Conservation (phyloP, 2,329 filamentous ascomycete genomes). For the Penicillium crustosum region DNA sequence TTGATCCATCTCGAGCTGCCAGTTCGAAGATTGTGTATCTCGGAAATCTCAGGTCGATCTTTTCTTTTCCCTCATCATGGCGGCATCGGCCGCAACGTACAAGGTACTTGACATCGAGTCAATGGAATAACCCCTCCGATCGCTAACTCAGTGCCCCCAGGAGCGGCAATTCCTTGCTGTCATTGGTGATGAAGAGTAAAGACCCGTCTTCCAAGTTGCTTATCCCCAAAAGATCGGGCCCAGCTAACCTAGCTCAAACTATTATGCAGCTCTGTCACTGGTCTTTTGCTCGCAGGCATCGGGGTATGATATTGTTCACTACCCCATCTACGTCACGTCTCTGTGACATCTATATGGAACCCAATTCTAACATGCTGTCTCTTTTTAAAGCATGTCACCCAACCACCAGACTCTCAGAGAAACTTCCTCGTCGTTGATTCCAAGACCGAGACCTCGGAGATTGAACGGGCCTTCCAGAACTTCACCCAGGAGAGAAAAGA, state of each 20-base stretch:
- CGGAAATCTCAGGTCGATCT: neutral
- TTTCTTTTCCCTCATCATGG: constrained; percentile 49
- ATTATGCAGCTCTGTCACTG: constrained; percentile 80
- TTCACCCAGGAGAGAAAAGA: constrained; percentile 92
- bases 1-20: constrained; percentile 1
- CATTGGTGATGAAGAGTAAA: constrained; percentile 84
- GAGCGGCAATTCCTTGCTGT: constrained; percentile 96
- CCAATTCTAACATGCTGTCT: constrained; percentile 4
- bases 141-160: constrained; percentile 40
- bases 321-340: neutral
- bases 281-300: constrained; percentile 89
- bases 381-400: constrained; percentile 74
- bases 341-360: neutral
- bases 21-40: neutral
- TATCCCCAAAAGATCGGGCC: neutral
- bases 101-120: constrained; percentile 44
- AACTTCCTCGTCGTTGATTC: constrained; percentile 96
- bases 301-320: constrained; percentile 63
- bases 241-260: constrained; percentile 19
- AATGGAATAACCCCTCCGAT: constrained; percentile 45
- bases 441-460: constrained; percentile 85
- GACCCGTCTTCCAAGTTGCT: neutral
- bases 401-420: constrained; percentile 84
- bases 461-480: constrained; percentile 84
- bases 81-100: constrained; percentile 57